These are phyloP conservation scores for Boletellus sp. DNA, from an alignment of 768 basidiomycete species.

Conservation along the genomic window DNA sequence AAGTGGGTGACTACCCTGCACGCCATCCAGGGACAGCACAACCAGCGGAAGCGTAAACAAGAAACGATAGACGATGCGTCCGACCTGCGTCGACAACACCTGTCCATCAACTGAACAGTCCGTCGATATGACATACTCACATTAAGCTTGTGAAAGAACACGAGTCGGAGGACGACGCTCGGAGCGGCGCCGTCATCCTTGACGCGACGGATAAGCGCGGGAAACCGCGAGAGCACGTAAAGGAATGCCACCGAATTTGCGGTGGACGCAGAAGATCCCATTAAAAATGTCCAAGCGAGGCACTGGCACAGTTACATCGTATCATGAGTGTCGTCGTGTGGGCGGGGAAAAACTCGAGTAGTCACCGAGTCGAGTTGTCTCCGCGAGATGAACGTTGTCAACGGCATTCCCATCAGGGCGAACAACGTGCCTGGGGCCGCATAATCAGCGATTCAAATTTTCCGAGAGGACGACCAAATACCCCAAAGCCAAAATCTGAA, in stretches of 20 bases:
- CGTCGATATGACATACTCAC: conserved; percentile 40
- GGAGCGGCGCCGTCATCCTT: conserved; percentile 72
- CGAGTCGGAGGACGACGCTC: conserved; percentile 66
- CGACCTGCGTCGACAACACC: conserved; percentile 39
- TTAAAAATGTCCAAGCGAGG: conserved; percentile 71
- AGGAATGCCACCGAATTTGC: conserved; percentile 67
- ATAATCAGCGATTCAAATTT: conserved; percentile 11
- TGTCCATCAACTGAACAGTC: neutral
- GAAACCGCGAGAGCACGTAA: conserved; percentile 68
- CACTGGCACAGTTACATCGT: conserved; percentile 38
- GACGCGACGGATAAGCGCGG: conserved; percentile 64
- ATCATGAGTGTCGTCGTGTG: conserved; percentile 9
- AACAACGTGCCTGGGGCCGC: conserved; percentile 51
- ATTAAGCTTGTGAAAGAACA: conserved; percentile 76
- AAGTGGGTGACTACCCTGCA: conserved; percentile 48
- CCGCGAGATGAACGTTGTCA: conserved; percentile 60
- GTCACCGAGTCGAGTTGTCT: conserved; percentile 54
- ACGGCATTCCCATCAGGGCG: conserved; percentile 68
- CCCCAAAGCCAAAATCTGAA: conserved; percentile 70
- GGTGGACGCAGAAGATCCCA: conserved; percentile 63
- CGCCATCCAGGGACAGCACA: conserved; percentile 61
- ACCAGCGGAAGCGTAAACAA: conserved; percentile 68
- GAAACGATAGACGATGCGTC: conserved; percentile 74
- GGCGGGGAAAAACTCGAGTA: neutral
- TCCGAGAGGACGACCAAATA: conserved; percentile 24